These are phyloP conservation scores for Brassica cretica DNA, from an alignment of 345 rosid genomes.

Conservation along the genomic window DNA sequence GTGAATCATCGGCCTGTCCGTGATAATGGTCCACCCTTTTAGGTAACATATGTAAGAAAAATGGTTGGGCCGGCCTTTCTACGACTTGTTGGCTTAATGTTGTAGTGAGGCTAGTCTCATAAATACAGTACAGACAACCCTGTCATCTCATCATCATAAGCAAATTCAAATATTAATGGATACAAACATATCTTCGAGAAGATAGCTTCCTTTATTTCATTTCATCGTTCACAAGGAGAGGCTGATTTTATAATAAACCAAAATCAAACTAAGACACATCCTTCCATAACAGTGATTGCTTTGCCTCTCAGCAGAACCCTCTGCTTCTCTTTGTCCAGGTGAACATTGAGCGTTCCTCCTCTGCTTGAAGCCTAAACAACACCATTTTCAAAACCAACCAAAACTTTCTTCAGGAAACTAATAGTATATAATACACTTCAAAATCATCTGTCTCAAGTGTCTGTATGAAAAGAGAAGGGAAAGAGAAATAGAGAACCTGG, in stretches of 20 bases:
- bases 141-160: not conserved
- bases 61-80: not conserved
- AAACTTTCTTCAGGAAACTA: too few relatives aligned
- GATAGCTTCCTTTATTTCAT: not conserved
- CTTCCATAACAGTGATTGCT: conserved; percentile 67
- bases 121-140: not conserved
- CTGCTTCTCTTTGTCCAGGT: conserved; percentile 48
- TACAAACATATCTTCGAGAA: not conserved
- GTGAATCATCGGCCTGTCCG: not conserved
- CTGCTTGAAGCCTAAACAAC: conserved; percentile 60
- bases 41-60: not conserved
- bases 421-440: too few relatives aligned
- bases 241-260: not conserved
- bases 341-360: conserved; percentile 55
- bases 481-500: conserved; percentile 23
- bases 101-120: not conserved
- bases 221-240: not conserved
- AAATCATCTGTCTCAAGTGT: not conserved
- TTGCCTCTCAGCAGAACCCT: conserved; percentile 66
- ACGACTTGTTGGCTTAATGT: not conserved
- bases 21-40: not conserved
- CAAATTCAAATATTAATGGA: not conserved
- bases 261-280: conserved; percentile 51
- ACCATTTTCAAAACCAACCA: not conserved
- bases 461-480: not conserved